Conservation (phyloP, 495 filamentous ascomycete species). For the Xylaria bambusicola region DNA sequence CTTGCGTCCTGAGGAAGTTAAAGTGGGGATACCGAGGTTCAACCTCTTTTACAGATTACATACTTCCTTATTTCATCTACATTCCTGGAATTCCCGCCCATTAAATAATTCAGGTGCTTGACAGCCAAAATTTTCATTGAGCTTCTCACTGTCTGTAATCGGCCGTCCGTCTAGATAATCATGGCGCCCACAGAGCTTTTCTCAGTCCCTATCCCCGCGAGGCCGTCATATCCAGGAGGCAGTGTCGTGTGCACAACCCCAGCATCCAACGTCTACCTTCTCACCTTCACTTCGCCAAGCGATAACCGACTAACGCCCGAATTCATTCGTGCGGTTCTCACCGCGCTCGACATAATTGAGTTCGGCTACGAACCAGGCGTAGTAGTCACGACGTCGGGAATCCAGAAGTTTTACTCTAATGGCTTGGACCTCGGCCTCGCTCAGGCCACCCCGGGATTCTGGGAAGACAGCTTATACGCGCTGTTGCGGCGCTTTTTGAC, state of each 20-base stretch:
- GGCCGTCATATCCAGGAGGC: slow-evolving; percentile 31
- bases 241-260: slow-evolving; percentile 56
- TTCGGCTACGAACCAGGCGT: slow-evolving; percentile 63
- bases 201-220: slow-evolving; percentile 41
- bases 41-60: too few species aligned
- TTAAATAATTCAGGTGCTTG: too few species aligned
- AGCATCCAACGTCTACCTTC: slow-evolving; percentile 62
- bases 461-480: slow-evolving; percentile 57
- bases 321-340: slow-evolving; percentile 64
- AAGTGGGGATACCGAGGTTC: background rate
- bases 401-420: slow-evolving; percentile 81
- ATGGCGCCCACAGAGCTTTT: slow-evolving; percentile 36
- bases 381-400: slow-evolving; percentile 72
- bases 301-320: slow-evolving; percentile 74
- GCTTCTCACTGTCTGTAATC: background rate
- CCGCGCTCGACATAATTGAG: slow-evolving; percentile 73
- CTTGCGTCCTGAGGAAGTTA: background rate
- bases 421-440: slow-evolving; percentile 69
- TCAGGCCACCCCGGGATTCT: slow-evolving; percentile 51
- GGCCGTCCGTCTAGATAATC: background rate
- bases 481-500: slow-evolving; percentile 64
- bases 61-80: too few species aligned
- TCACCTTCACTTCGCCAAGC: slow-evolving; percentile 68
- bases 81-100: too few species aligned
- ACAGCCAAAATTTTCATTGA: background rate